These are phyloP conservation scores for Lepiota brunneoincarnata DNA, from an alignment of 768 basidiomycete genomes.

Conservation along the genomic window DNA sequence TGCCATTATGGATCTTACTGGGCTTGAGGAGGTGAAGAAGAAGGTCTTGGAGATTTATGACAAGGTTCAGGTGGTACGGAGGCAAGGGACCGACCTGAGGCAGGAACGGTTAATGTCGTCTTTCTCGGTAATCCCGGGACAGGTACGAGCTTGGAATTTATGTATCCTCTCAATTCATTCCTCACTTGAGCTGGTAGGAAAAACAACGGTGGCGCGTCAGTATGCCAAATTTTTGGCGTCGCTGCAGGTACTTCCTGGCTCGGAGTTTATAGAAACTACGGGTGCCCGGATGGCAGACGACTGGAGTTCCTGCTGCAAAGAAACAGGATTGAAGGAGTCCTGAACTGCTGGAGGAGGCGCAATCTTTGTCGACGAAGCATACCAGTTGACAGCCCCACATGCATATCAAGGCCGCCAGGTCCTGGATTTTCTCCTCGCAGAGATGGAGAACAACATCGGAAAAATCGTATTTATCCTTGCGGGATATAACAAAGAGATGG, in stretches of 20 bases:
- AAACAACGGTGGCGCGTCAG: slow-evolving; percentile 65
- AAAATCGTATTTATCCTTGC: slow-evolving; percentile 68
- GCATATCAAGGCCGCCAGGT: slow-evolving; percentile 53
- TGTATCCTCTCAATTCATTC: neutral
- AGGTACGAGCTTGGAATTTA: slow-evolving; percentile 39
- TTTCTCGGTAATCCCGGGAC: slow-evolving; percentile 75
- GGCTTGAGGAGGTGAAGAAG: slow-evolving; percentile 62
- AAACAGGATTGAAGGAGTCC: slow-evolving; percentile 43
- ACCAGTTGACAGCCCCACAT: slow-evolving; percentile 53
- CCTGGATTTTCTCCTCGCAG: slow-evolving; percentile 67
- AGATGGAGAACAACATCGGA: slow-evolving; percentile 72
- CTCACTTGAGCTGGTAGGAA: slow-evolving; percentile 38
- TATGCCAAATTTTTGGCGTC: slow-evolving; percentile 64
- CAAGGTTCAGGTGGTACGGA: slow-evolving; percentile 51
- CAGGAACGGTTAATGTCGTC: slow-evolving; percentile 60
- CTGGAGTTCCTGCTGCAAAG: slow-evolving; percentile 50
- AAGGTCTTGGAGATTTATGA: slow-evolving; percentile 58
- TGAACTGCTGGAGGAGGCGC: slow-evolving; percentile 58
- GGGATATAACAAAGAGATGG: slow-evolving; percentile 72
- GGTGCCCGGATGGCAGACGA: slow-evolving; percentile 58
- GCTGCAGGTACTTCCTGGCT: slow-evolving; percentile 49
- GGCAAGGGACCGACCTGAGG: slow-evolving; percentile 51
- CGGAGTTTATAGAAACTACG: slow-evolving; percentile 58
- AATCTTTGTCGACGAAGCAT: slow-evolving; percentile 72
- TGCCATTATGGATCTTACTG: slow-evolving; percentile 66